phyloP scores from a whole-genome alignment of 2,329 filamentous ascomycete species.

The Tolypocladium tundrense region DNA sequence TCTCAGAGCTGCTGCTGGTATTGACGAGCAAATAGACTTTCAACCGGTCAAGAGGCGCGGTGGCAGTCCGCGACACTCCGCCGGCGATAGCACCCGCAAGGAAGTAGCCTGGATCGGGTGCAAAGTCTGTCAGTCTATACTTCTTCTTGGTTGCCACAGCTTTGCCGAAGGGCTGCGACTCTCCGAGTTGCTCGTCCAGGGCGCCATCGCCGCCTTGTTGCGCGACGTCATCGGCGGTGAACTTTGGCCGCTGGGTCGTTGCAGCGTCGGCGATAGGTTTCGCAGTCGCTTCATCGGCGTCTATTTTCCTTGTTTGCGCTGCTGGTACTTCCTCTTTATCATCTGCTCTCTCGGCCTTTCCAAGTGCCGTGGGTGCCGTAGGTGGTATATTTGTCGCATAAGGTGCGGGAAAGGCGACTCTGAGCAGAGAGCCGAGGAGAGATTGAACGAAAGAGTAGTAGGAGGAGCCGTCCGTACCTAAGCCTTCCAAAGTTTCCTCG shows the following conservation, averaged over 20 bases:
- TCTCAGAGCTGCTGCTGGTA: constrained; percentile 43
- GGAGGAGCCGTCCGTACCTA: constrained; percentile 68
- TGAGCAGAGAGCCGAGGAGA: constrained; percentile 67
- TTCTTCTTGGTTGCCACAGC: constrained; percentile 27
- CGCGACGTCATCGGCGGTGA: constrained; percentile 11
- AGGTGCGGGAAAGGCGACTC: constrained; percentile 46
- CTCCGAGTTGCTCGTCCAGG: constrained; percentile 16
- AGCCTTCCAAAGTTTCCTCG: constrained; percentile 81
- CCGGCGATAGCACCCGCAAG: constrained; percentile 89
- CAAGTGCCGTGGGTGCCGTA: constrained; percentile 10
- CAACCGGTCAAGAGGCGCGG: constrained; percentile 88
- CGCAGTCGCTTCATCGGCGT: constrained; percentile 5
- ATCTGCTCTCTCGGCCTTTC: background rate
- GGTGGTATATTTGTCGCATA: constrained; percentile 13
- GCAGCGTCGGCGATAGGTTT: constrained; percentile 12
- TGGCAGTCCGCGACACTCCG: constrained; percentile 88
- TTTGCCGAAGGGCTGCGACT: constrained; percentile 22
- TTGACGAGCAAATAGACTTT: constrained; percentile 97
- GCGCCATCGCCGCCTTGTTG: constrained; percentile 24
- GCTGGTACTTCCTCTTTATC: background rate
- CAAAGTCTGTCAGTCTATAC: constrained; percentile 52
- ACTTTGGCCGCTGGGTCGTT: constrained; percentile 13
- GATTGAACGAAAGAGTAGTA: constrained; percentile 50
- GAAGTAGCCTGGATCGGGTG: constrained; percentile 94
- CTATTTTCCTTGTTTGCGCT: constrained; percentile 6